Percentiles rank a stretch among this genome's conserved stretches.
phyloP scores from a whole-genome alignment of 139 green algal species.

The Tetradesmus lagerheimii region DNA sequence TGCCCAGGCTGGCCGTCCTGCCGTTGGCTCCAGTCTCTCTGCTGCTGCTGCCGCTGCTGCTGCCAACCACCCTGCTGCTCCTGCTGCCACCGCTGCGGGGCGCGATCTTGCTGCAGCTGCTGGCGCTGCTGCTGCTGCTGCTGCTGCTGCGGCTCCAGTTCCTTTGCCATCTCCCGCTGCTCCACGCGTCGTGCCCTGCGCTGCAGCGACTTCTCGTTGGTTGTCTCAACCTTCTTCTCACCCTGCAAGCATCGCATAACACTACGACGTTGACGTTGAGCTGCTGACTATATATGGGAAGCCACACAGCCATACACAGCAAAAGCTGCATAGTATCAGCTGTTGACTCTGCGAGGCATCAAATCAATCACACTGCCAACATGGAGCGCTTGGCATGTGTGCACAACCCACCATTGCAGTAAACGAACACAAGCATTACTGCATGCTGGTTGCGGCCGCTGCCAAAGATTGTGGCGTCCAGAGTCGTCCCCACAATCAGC shows the following conservation, averaged over 20 bases:
- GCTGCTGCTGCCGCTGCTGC: slow-evolving; percentile 4
- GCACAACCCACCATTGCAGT: too few species aligned
- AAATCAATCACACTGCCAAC: too few species aligned
- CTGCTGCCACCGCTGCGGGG: not conserved
- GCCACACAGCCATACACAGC: too few species aligned
- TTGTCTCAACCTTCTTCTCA: not conserved
- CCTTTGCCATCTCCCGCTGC: not conserved
- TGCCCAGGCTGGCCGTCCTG: not conserved
- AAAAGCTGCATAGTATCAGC: too few species aligned
- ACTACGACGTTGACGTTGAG: too few species aligned
- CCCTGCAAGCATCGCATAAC: not conserved
- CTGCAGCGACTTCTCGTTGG: not conserved
- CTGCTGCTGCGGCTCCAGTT: not conserved
- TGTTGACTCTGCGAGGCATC: too few species aligned
- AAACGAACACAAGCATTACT: too few species aligned
- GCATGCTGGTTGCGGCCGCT: too few species aligned
- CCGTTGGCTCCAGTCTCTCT: not conserved
- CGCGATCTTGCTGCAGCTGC: not conserved
- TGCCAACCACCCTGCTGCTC: not conserved
- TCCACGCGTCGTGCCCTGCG: not conserved
- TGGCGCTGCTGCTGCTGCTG: not conserved
- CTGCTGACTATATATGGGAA: too few species aligned
- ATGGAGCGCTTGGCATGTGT: too few species aligned
- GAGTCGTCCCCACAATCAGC: too few species aligned
- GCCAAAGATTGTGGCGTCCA: too few species aligned